Evolutionary conservation across 2,329 filamentous ascomycete genomes (phyloP).

Genomic region (Aspergillus tanneri): DNA sequence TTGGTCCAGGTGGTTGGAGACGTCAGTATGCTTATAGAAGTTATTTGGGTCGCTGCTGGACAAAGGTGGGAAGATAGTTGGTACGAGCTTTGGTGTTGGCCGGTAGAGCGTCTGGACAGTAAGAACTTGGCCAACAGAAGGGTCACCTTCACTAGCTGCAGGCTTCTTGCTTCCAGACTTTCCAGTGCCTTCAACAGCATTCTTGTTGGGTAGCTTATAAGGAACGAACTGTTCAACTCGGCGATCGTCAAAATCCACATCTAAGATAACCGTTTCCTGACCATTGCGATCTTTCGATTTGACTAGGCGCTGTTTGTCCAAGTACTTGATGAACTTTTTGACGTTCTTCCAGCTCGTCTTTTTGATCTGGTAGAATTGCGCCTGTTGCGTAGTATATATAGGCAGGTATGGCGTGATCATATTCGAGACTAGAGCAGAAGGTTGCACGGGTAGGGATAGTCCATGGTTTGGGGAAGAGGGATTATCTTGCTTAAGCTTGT

Average conservation of each 20-base stretch:
- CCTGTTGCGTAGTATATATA: constrained; percentile 55
- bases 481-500: constrained; percentile 59
- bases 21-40: constrained; percentile 60
- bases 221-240: constrained; percentile 58
- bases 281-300: constrained; percentile 65
- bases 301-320: constrained; percentile 63
- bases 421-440: constrained; percentile 62
- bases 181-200: constrained; percentile 45
- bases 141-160: constrained; percentile 33
- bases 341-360: constrained; percentile 70
- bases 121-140: constrained; percentile 45
- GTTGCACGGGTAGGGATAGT: constrained; percentile 62
- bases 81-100: constrained; percentile 58
- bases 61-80: constrained; percentile 51
- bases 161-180: constrained; percentile 33
- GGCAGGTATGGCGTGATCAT: constrained; percentile 67
- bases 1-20: constrained; percentile 56
- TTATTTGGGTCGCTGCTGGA: constrained; percentile 52
- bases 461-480: constrained; percentile 53
- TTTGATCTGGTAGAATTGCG: constrained; percentile 63
- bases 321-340: constrained; percentile 66
- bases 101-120: constrained; percentile 55
- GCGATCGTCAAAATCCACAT: constrained; percentile 63
- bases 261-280: constrained; percentile 62
- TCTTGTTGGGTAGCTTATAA: constrained; percentile 62